Evolutionary conservation across 2,329 filamentous ascomycete species (phyloP), one percentile per base, ranked within the genome.

Genomic region (Penicillium psychrosexuale): DNA sequence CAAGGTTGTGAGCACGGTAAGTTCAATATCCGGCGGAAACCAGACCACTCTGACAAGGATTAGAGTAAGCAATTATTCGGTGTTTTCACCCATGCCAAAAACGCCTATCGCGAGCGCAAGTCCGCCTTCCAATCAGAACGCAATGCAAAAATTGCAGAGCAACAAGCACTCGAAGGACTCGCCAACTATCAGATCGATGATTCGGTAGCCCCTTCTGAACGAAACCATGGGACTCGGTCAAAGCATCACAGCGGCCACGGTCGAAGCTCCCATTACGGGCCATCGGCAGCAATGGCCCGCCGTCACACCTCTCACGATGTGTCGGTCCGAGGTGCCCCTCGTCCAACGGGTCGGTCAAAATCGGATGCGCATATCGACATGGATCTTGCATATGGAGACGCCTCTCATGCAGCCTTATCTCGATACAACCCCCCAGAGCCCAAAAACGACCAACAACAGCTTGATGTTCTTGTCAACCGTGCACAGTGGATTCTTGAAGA

Each of bases 71-170:
- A 96, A 66, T 80, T 97, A 24, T 84, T 95, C 68, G 87, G 86
- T 70, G 88, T 97, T 69, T 95, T 96, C 81, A 96, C 91, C 72
- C 91, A 97, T 71, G 93, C 92, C 60, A 91, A 90, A 70, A 85
- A 87, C 51, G 89, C 90, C 55, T 97, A 97, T 75, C 83, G 87
- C 54, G 90, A 96, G 68, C 90, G 90, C 69, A 96, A 95, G 73
- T 88, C 90, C 7, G 85, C 91, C 63, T 82, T 96, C 65, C 86
- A 85, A 70, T 84, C 87, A 19, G 84, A 90, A 62, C 83, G 85
- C 66, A 85, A 87, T 66, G 78, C 78, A 37, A 80, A 81, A 59
- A 68, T 79, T 38, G 78, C 81, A 47, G 82, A 86, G 62, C 82
- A 77, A 62, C 77, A 81, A 61, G 80, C 87, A 51, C 82, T 86